These are phyloP conservation scores for Pseudogymnoascus sp. DNA, from an alignment of 2,329 filamentous ascomycete genomes.

Conservation along the genomic window DNA sequence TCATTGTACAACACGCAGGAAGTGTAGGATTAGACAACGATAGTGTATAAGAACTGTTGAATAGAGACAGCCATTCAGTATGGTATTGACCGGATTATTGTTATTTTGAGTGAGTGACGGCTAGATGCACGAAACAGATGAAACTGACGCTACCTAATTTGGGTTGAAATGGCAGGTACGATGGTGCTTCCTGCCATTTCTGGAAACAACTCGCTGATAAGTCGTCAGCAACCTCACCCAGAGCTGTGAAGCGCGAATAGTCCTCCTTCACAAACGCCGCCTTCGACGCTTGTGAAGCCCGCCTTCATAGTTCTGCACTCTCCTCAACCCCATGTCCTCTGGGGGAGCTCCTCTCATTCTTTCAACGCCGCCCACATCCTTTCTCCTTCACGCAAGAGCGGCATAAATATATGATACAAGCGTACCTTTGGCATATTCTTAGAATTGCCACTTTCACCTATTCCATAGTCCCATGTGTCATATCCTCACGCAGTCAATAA, in stretches of 20 bases:
- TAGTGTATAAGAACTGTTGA: background rate
- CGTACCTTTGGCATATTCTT: background rate
- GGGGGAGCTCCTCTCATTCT: background rate
- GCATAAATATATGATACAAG: background rate
- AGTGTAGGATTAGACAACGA: background rate
- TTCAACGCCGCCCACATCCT: background rate
- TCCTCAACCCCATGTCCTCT: background rate
- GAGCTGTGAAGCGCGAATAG: background rate
- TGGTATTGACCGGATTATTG: background rate
- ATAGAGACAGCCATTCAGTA: background rate
- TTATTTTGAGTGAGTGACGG: background rate
- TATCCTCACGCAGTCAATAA: background rate
- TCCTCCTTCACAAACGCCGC: background rate
- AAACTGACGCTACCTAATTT: too few species aligned
- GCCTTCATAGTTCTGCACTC: background rate
- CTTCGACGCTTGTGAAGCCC: background rate
- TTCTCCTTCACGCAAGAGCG: background rate
- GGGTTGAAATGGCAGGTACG: background rate
- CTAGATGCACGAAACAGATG: background rate
- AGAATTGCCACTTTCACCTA: background rate
- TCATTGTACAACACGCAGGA: background rate
- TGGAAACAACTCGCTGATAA: background rate
- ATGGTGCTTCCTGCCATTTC: background rate
- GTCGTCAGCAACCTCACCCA: background rate
- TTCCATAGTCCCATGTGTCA: background rate